phyloP scores from a whole-genome alignment of 192 early-diverging fungal species.

The Allomyces macrogynus region DNA sequence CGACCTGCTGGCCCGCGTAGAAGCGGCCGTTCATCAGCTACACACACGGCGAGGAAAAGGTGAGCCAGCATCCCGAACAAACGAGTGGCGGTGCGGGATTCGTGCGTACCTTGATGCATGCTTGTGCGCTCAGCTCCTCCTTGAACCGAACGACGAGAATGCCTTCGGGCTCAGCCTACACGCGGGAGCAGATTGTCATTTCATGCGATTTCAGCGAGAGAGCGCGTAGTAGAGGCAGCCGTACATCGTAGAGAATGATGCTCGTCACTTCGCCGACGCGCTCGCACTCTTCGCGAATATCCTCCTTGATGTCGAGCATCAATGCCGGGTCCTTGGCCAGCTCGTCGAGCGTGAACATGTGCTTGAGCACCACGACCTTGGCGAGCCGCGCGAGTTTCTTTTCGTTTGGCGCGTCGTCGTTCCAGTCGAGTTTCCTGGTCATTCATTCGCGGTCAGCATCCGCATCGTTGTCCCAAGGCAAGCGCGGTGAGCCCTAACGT shows the following conservation, averaged over 20 bases:
- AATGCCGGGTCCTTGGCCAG: conserved; percentile 74
- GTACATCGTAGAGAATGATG: conserved; percentile 82
- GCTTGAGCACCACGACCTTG: conserved; percentile 75
- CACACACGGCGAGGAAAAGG: conserved; percentile 3
- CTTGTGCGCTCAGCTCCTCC: conserved; percentile 48
- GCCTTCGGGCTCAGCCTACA: conserved; percentile 53
- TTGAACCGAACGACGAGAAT: conserved; percentile 77
- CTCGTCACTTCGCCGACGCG: conserved; percentile 84
- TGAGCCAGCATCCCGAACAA: not conserved
- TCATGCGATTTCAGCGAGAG: not conserved
- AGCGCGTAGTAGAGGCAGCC: conserved; percentile 7
- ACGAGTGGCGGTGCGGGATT: conserved; percentile 1
- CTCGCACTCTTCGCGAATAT: conserved; percentile 83
- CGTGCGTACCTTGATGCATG: conserved; percentile 61
- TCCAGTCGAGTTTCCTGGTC: conserved; percentile 74
- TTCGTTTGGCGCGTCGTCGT: conserved; percentile 43
- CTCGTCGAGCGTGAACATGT: conserved; percentile 83
- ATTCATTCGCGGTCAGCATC: not conserved
- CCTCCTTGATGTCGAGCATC: conserved; percentile 78
- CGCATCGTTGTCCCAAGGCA: no score
- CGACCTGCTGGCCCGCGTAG: conserved; percentile 66
- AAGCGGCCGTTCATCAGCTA: conserved; percentile 76
- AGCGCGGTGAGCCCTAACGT: no score
- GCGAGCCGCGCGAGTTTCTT: conserved; percentile 49
- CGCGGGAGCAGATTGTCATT: not conserved